Conservation (phyloP, 2,329 filamentous ascomycete species). For the Pyricularia grisea region DNA sequence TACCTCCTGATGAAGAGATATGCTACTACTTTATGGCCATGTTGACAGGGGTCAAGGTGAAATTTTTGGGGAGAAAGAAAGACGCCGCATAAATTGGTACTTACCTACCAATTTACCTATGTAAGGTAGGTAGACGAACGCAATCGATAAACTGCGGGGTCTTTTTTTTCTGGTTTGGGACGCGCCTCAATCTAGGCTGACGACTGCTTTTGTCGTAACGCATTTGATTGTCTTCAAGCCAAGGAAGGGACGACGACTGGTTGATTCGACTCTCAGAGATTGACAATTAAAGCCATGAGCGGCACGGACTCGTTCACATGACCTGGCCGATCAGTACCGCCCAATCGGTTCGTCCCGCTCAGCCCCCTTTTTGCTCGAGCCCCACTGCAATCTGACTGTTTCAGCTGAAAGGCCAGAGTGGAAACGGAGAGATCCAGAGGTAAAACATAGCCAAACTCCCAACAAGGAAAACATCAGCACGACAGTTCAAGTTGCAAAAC, state of each 20-base stretch:
- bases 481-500: not conserved
- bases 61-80: constrained; percentile 18
- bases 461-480: not conserved
- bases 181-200: too few species aligned
- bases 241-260: too few species aligned
- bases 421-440: not conserved
- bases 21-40: constrained; percentile 43
- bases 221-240: too few species aligned
- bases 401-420: constrained; percentile 1
- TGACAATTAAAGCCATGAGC: not conserved
- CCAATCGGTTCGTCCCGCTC: not conserved
- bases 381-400: not conserved
- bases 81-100: not conserved
- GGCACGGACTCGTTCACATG: not conserved
- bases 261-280: too few species aligned
- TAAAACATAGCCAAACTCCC: not conserved
- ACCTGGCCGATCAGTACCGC: not conserved
- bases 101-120: too few species aligned
- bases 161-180: too few species aligned
- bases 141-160: not conserved
- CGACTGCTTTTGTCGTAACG: too few species aligned
- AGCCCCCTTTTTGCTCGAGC: not conserved
- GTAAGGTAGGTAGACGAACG: not conserved
- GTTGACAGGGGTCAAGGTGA: constrained; percentile 34
- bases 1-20: constrained; percentile 28